A percentile compares a stretch with the other conserved stretches of the same genome.
phyloP scores from a whole-genome alignment of 2,329 filamentous ascomycete genomes.

The Penicillium sp. region DNA sequence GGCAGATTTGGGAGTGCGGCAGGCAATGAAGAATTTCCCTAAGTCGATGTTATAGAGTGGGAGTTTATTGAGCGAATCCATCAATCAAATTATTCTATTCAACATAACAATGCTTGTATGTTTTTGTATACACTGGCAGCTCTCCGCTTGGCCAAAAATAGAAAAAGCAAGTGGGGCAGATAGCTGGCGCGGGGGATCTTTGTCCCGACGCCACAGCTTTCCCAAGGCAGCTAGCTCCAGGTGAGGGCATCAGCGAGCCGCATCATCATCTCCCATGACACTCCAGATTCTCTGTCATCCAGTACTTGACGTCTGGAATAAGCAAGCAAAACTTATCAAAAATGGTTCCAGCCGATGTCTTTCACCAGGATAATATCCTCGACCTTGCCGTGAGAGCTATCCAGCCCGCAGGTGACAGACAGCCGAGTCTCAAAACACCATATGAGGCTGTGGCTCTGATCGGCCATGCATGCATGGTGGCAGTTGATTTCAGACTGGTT shows the following conservation, averaged over 20 bases:
- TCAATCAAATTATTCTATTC: neutral
- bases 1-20: slow-evolving; percentile 75
- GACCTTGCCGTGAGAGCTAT: slow-evolving; percentile 34
- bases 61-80: neutral
- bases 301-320: neutral
- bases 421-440: slow-evolving; percentile 42
- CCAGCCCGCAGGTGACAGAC: slow-evolving; percentile 23
- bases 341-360: slow-evolving; percentile 23
- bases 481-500: slow-evolving; percentile 74
- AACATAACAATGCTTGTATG: neutral
- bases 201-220: slow-evolving; percentile 5
- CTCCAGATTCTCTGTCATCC: neutral
- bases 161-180: slow-evolving; percentile 3
- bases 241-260: neutral
- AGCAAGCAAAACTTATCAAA: neutral
- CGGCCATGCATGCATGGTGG: slow-evolving; percentile 76
- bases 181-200: neutral
- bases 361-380: slow-evolving; percentile 31
- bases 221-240: neutral
- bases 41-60: slow-evolving; percentile 69
- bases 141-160: neutral
- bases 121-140: neutral
- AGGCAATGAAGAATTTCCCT: slow-evolving; percentile 80
- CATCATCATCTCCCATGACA: neutral
- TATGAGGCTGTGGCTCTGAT: slow-evolving; percentile 84